Evolutionary conservation across 2,329 filamentous ascomycete species (phyloP), one percentile per base, ranked within the genome.

Genomic region (Diplodia sapinea): DNA sequence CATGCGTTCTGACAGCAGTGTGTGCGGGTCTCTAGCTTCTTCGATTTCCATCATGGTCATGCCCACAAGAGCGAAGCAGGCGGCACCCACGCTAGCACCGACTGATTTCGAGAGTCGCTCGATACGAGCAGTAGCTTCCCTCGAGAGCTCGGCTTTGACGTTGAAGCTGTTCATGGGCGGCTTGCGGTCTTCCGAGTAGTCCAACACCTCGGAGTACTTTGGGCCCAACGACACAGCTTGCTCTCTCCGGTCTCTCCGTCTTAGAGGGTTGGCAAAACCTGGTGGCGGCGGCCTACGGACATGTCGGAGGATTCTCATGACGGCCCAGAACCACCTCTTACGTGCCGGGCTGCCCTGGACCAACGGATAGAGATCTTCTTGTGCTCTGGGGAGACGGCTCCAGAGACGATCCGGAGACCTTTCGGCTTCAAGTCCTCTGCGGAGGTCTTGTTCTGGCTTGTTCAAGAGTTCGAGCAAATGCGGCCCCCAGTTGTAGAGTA

Each of bases 301-400:
- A 65, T 83, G 79, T 6, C 82, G 73, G 17, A 83, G 74, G 8
- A 83, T 77, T 23, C 81, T 74, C 9, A 80, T 76, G 8, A 84
- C 76, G 6, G 78, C 76, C 82, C 82, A 84, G 70, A 81, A 82
- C 82, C 82, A 84, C 57, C 81, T 74, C 71, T 79, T 75, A 23
- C 79, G 72, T 1, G 81, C 81, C 47, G 65, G 65, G 26, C 70
- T 79, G 38, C 80, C 80, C 1, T 72, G 54, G 0, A 82, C 74
- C 0, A 69, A 71, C 1, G 81, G 81, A 59, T 83, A 84, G 0
- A 83, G 69, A 23, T 82, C 80, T 73, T 84, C 82, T 72, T 84
- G 82, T 1, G 82, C 80, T 1, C 75, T 74, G 3, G 81, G 81
- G 0, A 83, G 72, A 20, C 73, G 73, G 6, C 51, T 55, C n/a